A percentile compares a stretch with the other conserved stretches of the same genome.
Conservation (phyloP, 164 flowering plant genomes). For the Chloranthus sessilifolius region DNA sequence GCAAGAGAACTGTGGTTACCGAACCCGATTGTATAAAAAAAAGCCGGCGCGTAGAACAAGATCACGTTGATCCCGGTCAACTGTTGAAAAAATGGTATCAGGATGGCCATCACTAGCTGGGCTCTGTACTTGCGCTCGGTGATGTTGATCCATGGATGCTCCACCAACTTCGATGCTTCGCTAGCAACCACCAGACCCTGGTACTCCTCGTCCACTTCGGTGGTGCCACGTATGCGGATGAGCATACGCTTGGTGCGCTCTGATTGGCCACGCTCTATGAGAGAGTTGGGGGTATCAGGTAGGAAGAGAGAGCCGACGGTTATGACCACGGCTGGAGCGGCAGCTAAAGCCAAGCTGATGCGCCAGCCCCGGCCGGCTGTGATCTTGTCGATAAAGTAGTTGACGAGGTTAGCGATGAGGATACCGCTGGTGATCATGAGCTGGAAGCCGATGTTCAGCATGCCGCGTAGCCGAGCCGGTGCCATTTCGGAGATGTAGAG, state of each 20-base stretch:
- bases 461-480: conserved; percentile 27
- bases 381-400: conserved; percentile 25
- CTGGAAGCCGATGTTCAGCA: conserved; percentile 28
- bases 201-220: conserved; percentile 21
- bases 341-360: conserved; percentile 25
- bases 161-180: conserved; percentile 16
- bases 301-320: conserved; percentile 26
- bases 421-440: conserved; percentile 27
- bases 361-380: conserved; percentile 40
- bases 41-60: conserved; percentile 29
- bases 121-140: conserved; percentile 17
- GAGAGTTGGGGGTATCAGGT: conserved; percentile 34
- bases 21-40: conserved; percentile 24
- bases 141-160: conserved; percentile 26
- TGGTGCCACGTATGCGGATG: conserved; percentile 21
- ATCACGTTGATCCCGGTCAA: conserved; percentile 28
- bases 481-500: conserved; percentile 38
- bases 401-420: conserved; percentile 22
- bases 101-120: conserved; percentile 23
- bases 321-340: conserved; percentile 26
- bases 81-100: conserved; percentile 28
- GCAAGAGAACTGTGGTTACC: conserved; percentile 18
- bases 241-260: conserved; percentile 18
- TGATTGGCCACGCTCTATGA: conserved; percentile 17
- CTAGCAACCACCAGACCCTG: conserved; percentile 19